Base-by-base conservation (phyloP, 2,329 filamentous ascomycete genomes). In the Leptosphaerulina australis region DNA sequence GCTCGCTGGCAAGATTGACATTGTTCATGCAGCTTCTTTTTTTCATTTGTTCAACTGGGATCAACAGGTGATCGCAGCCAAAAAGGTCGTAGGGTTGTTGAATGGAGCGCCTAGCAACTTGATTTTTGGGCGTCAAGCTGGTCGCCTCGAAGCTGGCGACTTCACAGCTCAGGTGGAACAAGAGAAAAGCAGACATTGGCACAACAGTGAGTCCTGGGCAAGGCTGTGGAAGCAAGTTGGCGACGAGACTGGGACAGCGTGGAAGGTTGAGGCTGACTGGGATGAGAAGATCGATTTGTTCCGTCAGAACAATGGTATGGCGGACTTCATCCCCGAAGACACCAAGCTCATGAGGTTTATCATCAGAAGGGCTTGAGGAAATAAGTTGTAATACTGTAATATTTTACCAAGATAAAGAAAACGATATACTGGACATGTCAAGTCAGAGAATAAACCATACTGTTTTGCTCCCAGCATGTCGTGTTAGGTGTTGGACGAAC, bases 31-130 rank as follows among this genome's bases (percentile, higher is more conserved):
- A 2, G 68, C 68, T 0, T 72, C 72, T 0, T 75, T 79, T 59
- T 71, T 79, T 33, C 77, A 79, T 41, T 63, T 78, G 6, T 79
- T 77, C 54, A 63, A 67, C 24, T 74, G 64, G 58, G 70, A 75
- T 1, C 62, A 63, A 7, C 76, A 79, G 51, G 52, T 74, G 9
- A 58, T 67, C 35, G 66, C 69, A n/a, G 67, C 67, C 10, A 69
- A 70, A 44, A 57, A 60, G 4, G 55, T 72, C 0, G 56, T 71
- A 10, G 44, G 58, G 20, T 47, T 77, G 12, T 37, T 76, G 43
- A 73, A 66, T 44, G 60, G 63, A 40, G 57, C 62, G 29, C 52
- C 66, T 26, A 72, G 67, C 12, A 66, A 66, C 9, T 44, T 79
- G 20, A 49, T 78, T 4, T 53, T 77, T 34, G 76, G 76, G 12